Base-by-base conservation (phyloP, 306 rosid species). In the Glycine tomentella region DNA sequence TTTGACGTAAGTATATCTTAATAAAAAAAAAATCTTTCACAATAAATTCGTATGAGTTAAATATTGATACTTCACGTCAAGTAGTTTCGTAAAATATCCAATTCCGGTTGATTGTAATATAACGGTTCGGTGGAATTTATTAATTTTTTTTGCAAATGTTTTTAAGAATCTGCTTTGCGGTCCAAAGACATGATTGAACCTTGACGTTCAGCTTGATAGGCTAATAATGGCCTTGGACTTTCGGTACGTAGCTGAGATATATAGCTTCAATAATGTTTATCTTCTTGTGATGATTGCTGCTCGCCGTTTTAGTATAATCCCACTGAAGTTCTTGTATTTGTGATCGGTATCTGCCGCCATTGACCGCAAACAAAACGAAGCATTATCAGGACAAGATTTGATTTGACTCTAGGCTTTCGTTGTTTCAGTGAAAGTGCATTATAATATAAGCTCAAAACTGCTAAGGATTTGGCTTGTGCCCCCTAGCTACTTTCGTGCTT, bases 341-440 rank as follows among this genome's bases (percentile, higher is more conserved):
- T n/a, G 31, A 25, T 25, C 40, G 45, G 13, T 45, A 42, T 79
- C 12, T 45, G 46, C 59, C 8, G 17, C 17, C 5, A 20, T 78
- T 56, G 70, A 57, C 70, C 38, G 58, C 14, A 68, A 42, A 33
- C 13, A 67, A 11, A 25, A 12, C 45, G 1, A 79, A 69, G 44
- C 50, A 46, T 15, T 53, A 25, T n/a, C 40, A 2, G 4, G 65
- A 62, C 46, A 71, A 48, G 83, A 80, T 73, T 50, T 80, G 78
- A 71, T 71, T 71, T 57, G 82, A 79, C 61, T 31, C 50, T 3
- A 11, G 53, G 1, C 55, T 70, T 25, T 79, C 15, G 62, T 38
- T 62, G 48, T 13, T 62, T 72, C 56, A 61, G 42, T 5, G 52
- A 72, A 80, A 72, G 67, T 62, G 78, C 84, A 80, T 50, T 15